These are phyloP conservation scores for Leishmania tropica DNA, from an alignment of 208 protist species.

Conservation along the genomic window DNA sequence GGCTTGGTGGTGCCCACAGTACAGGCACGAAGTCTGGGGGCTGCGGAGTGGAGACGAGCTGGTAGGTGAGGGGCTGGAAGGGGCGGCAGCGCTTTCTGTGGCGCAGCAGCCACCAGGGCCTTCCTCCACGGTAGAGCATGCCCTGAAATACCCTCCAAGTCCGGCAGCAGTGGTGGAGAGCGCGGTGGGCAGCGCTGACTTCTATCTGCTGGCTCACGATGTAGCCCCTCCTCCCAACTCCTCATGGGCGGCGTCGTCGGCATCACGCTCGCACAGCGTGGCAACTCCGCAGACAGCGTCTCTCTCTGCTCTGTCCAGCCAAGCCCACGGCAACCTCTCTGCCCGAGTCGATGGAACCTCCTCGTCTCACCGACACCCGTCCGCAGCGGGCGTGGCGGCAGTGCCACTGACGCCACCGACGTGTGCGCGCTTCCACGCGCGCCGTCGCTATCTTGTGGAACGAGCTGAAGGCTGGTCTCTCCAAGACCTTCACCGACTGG, in stretches of 20 bases:
- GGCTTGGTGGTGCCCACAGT: conserved; percentile 22
- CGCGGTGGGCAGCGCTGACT: background rate
- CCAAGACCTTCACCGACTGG: conserved; percentile 21
- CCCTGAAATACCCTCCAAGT: background rate
- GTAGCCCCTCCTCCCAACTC: background rate
- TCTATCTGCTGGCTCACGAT: background rate
- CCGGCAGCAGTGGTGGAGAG: background rate
- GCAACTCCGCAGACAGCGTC: background rate
- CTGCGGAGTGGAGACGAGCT: background rate
- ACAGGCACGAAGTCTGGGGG: conserved; percentile 18
- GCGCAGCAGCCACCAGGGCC: background rate
- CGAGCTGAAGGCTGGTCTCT: conserved; percentile 29
- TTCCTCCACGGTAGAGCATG: background rate
- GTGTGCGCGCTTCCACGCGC: background rate
- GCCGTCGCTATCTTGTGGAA: conserved; percentile 29
- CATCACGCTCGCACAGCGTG: background rate
- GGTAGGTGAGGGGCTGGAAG: background rate
- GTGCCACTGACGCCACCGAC: background rate
- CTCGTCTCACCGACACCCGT: background rate
- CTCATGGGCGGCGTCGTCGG: background rate
- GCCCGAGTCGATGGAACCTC: background rate
- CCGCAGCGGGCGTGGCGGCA: background rate
- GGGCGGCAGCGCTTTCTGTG: background rate
- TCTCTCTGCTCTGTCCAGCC: background rate
- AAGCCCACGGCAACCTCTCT: background rate